These are phyloP conservation scores for Trichoderma orchidacearum DNA, from an alignment of 495 filamentous ascomycete genomes.

Conservation along the genomic window DNA sequence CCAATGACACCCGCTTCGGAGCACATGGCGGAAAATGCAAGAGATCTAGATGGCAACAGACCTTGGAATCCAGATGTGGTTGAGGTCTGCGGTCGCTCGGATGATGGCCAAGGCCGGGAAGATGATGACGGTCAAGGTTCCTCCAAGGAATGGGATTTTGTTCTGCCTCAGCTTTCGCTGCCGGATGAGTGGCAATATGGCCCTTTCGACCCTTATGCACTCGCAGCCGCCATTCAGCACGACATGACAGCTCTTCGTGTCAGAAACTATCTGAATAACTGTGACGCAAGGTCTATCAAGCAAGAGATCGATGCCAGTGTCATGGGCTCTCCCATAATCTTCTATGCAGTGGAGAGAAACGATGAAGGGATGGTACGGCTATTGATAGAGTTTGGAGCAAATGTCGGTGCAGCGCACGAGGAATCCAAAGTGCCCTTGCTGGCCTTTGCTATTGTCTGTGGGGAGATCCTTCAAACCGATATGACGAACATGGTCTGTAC, in stretches of 20 bases:
- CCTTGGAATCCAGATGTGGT: too few relatives aligned
- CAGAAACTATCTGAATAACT: slow-evolving; percentile 13
- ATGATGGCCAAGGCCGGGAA: background rate
- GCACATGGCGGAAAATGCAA: too few relatives aligned
- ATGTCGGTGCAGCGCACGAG: slow-evolving; percentile 16
- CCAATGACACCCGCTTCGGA: background rate
- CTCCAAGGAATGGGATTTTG: background rate
- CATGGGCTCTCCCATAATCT: slow-evolving; percentile 25
- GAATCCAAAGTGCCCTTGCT: slow-evolving; percentile 21
- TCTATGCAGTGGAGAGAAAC: slow-evolving; percentile 29
- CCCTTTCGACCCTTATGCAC: slow-evolving; percentile 8
- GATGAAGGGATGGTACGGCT: slow-evolving; percentile 19
- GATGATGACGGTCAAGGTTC: background rate
- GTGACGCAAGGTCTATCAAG: slow-evolving; percentile 5
- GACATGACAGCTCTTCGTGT: slow-evolving; percentile 7
- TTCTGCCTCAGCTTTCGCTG: slow-evolving; percentile 5
- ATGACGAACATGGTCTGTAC: slow-evolving; percentile 19
- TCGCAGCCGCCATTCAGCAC: slow-evolving; percentile 16
- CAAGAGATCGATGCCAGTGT: slow-evolving; percentile 16
- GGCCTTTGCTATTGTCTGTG: slow-evolving; percentile 27
- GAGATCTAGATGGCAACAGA: too few relatives aligned
- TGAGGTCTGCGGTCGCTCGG: too few relatives aligned
- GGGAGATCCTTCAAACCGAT: slow-evolving; percentile 14
- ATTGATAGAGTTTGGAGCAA: slow-evolving; percentile 20
- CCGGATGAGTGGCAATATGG: background rate